Evolutionary conservation across 2,329 filamentous ascomycete species (phyloP), one percentile per base, ranked within the genome.

Genomic region (Colletotrichum sp.): DNA sequence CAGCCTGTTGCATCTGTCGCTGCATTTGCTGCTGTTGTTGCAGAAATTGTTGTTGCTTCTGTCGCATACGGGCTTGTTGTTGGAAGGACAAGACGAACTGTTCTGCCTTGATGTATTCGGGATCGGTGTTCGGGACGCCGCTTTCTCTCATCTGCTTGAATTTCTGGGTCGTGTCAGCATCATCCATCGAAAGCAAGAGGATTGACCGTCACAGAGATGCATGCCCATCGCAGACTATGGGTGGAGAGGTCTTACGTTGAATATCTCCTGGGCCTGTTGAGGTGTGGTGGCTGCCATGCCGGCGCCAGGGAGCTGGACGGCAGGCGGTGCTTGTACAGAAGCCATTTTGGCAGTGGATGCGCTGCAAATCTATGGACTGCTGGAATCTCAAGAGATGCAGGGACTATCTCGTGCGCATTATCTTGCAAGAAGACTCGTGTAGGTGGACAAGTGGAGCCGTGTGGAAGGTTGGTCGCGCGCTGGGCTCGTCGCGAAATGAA

Each of bases 131-230:
- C 55, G 95, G 92, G 28, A 98, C 93, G 79, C 96, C 96, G 81
- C 93, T 90, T 72, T 95, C 91, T 86, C 96, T 97, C 94, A 99
- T 96, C 84, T 95, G 92, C 82, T 95, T 94, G 79, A 95, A 97
- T 90, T 95, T 96, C 96, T 98, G 81, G 26, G 63, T 26, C 64
- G 55, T 65, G 36, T 79, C 55, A 74, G 66, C 71, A 59, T 72
- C 18, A 32, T 55, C 24, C 55, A 57, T 68, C 24, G 3, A 32
- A 21, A 24, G 16, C 24, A n/a, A 16, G 7, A 21, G 6, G 13
- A 62, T 28, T 18, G 60, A 62, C 70, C 59, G 62, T 76, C 59
- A 60, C 49, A 64, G 67, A 72, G 62, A 52, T 32, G 49, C 21
- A 34, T 6, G 10, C 21, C 13, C 10, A 32, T 28, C 59, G 68